phyloP scores from a whole-genome alignment of 2,329 filamentous ascomycete genomes.

The Cordyceps farinosa region DNA sequence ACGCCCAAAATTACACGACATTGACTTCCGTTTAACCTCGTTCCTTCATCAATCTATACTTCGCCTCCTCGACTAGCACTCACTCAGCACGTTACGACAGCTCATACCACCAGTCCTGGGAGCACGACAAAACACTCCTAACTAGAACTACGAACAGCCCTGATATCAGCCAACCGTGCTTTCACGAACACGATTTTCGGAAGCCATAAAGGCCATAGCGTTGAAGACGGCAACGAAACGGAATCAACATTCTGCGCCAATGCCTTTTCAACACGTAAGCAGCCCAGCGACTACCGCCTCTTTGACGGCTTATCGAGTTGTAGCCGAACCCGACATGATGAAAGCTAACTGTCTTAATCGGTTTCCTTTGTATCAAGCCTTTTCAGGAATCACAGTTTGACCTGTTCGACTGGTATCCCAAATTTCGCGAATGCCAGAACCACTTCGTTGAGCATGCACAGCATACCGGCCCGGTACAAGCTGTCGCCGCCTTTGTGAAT shows the following conservation, averaged over 20 bases:
- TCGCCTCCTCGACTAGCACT: neutral
- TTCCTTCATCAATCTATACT: neutral
- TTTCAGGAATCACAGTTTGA: conserved; percentile 58
- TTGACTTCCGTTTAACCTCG: neutral
- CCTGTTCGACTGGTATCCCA: conserved; percentile 89
- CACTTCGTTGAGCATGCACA: conserved; percentile 94
- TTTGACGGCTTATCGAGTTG: neutral
- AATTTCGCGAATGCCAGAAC: conserved; percentile 82
- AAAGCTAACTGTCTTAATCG: neutral
- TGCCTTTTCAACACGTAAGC: conserved; percentile 24
- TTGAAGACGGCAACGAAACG: neutral
- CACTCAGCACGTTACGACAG: neutral
- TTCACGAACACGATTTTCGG: neutral
- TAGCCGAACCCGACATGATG: too few species aligned
- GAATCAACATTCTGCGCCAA: conserved; percentile 4
- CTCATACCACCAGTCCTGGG: neutral
- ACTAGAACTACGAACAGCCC: neutral
- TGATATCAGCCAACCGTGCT: neutral
- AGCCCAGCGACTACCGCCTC: too few species aligned
- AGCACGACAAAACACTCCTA: neutral
- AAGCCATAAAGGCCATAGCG: too few species aligned
- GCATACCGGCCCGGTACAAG: conserved; percentile 76
- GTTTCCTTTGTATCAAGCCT: conserved; percentile 30
- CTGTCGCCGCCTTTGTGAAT: conserved; percentile 85
- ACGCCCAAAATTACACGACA: neutral